phyloP scores from a whole-genome alignment of 495 filamentous ascomycete species.

The Amorphotheca resinae region DNA sequence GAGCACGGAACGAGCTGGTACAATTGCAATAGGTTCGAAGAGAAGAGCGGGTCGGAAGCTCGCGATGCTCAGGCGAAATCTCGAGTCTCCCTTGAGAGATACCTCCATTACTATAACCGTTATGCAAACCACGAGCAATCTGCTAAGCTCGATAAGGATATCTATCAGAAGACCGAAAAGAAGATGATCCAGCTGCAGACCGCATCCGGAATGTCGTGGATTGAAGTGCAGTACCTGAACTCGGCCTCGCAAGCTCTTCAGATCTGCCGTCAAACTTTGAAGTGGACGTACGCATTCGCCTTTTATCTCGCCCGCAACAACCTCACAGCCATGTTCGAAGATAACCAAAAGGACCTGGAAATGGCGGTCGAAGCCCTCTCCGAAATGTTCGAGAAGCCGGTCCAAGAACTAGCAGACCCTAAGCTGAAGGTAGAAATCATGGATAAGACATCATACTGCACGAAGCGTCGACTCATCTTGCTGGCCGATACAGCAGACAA shows the following conservation, averaged over 20 bases:
- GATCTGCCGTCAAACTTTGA: conserved; percentile 89
- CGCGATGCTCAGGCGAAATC: conserved; percentile 84
- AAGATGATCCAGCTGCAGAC: conserved; percentile 96
- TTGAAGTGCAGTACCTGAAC: conserved; percentile 93
- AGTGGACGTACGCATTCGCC: conserved; percentile 98
- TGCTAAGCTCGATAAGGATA: conserved; percentile 90
- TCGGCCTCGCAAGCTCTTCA: conserved; percentile 88
- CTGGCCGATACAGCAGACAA: conserved; percentile 86
- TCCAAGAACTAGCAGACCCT: conserved; percentile 57
- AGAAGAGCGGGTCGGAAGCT: conserved; percentile 84
- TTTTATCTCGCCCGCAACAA: conserved; percentile 95
- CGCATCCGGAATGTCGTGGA: conserved; percentile 93
- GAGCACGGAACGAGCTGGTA: conserved; percentile 99
- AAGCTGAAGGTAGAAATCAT: conserved; percentile 90
- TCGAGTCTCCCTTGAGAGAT: conserved; percentile 78
- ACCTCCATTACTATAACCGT: conserved; percentile 96
- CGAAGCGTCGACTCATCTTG: conserved; percentile 77
- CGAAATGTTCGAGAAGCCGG: conserved; percentile 96
- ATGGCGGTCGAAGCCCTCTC: conserved; percentile 90
- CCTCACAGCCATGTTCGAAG: conserved; percentile 92
- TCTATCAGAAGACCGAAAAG: conserved; percentile 92
- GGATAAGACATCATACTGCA: conserved; percentile 96
- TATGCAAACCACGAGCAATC: conserved; percentile 99
- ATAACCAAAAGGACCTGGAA: conserved; percentile 96
- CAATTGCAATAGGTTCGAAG: conserved; percentile 95